A percentile compares a stretch with the other conserved stretches of the same genome.
phyloP scores from a whole-genome alignment of 73 alveolate species.

The Tetrahymena malaccensis region DNA sequence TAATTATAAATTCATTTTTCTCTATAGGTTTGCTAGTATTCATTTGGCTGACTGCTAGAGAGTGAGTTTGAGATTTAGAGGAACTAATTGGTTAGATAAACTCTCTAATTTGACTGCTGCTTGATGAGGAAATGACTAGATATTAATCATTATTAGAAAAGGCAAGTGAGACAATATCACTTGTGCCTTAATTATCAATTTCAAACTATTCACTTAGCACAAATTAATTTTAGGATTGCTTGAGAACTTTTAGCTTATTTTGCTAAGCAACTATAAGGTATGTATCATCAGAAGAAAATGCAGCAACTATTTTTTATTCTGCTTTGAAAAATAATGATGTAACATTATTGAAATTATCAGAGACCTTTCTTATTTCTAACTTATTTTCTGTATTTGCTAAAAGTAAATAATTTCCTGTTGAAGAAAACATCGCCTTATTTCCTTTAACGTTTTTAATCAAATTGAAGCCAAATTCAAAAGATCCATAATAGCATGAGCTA shows the following conservation, averaged over 20 bases:
- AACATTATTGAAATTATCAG: neutral
- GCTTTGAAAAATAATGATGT: neutral
- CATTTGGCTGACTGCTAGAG: neutral
- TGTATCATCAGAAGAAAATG: neutral
- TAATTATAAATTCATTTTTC: neutral
- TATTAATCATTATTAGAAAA: neutral
- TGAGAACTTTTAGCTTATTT: neutral
- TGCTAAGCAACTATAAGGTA: neutral
- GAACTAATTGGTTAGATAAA: neutral
- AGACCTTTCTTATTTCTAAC: neutral
- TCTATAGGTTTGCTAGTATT: neutral
- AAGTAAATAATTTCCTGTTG: neutral
- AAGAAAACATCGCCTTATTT: neutral
- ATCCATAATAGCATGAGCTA: neutral
- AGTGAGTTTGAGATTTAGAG: neutral
- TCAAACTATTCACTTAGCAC: neutral
- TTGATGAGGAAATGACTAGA: neutral
- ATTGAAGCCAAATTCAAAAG: neutral
- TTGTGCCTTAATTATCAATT: neutral
- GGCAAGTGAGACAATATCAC: neutral
- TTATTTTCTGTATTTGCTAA: neutral
- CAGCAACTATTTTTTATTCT: neutral
- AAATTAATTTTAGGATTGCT: neutral
- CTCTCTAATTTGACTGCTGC: neutral
- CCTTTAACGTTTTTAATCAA: neutral